Conservation (phyloP, 176 grass and related monocot species). For the Typha latifolia region DNA sequence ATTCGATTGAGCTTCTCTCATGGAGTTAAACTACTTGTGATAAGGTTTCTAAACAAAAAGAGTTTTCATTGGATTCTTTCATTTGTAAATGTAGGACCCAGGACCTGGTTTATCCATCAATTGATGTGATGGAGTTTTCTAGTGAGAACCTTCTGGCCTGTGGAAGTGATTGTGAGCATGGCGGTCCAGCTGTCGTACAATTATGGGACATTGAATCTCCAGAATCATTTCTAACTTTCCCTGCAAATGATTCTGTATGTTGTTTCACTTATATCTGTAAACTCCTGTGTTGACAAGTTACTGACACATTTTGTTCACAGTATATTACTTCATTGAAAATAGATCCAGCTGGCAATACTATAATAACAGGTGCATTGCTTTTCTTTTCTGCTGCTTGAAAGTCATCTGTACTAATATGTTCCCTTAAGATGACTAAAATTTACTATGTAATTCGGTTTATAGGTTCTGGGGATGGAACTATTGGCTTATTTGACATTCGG, state of each 20-base stretch:
- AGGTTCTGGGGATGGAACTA: conserved; percentile 93
- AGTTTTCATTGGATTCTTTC: background rate
- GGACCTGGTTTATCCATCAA: conserved; percentile 78
- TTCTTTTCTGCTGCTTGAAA: background rate
- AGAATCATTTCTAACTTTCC: conserved; percentile 66
- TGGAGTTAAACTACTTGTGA: background rate
- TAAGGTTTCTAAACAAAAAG: too few species aligned
- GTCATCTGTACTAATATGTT: background rate
- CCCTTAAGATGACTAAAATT: background rate
- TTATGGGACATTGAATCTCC: conserved; percentile 89
- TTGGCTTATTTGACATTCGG: conserved; percentile 91
- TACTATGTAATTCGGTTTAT: conserved; percentile 11
- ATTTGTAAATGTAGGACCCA: conserved; percentile 42
- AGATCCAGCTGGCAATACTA: conserved; percentile 65
- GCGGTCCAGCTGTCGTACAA: conserved; percentile 69
- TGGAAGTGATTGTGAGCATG: conserved; percentile 85
- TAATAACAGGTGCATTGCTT: conserved; percentile 62
- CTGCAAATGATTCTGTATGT: conserved; percentile 93
- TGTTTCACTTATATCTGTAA: conserved; percentile 14
- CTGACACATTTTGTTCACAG: conserved; percentile 42
- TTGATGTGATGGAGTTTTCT: conserved; percentile 79
- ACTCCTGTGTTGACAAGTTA: conserved; percentile 17
- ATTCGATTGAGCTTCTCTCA: background rate
- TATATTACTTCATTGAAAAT: conserved; percentile 90
- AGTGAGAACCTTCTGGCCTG: conserved; percentile 79